These are phyloP conservation scores for Pleodorina starrii DNA, from an alignment of 139 green algal species.

Conservation along the genomic window DNA sequence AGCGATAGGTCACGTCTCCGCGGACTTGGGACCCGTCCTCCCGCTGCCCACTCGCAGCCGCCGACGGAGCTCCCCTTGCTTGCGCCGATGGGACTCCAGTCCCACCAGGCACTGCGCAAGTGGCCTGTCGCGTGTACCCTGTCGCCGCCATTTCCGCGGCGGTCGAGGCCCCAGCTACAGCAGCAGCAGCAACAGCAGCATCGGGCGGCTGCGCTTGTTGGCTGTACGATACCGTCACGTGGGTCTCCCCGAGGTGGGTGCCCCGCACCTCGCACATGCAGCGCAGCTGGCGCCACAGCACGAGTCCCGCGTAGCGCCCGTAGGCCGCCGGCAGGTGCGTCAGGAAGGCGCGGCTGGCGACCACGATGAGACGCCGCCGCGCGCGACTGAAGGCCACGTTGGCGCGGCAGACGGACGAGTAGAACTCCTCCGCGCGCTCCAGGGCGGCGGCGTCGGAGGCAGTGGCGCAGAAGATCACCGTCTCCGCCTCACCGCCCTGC, in stretches of 20 bases:
- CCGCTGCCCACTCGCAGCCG: background rate
- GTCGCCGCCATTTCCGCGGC: background rate
- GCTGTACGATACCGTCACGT: background rate
- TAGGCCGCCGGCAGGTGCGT: background rate
- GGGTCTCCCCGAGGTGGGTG: background rate
- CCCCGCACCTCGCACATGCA: background rate
- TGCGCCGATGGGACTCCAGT: too few relatives aligned
- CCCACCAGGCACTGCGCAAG: too few relatives aligned
- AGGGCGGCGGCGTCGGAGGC: constrained; percentile 2
- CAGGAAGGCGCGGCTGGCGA: constrained; percentile 7
- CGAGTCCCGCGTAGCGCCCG: background rate
- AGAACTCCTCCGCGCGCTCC: constrained; percentile 8
- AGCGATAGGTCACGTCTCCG: background rate
- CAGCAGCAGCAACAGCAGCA: too few relatives aligned
- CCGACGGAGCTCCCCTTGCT: too few relatives aligned
- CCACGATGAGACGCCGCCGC: constrained; percentile 25
- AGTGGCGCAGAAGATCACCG: constrained; percentile 38
- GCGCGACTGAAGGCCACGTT: constrained; percentile 49
- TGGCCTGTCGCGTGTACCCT: too few relatives aligned
- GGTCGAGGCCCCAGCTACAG: background rate
- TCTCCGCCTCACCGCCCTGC: constrained; percentile 40
- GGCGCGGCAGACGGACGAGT: constrained; percentile 21
- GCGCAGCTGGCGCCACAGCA: constrained; percentile 32
- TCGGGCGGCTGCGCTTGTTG: background rate
- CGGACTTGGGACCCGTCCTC: background rate